Conservation (phyloP, 192 early-diverging fungal species). For the Gonapodya sp. region DNA sequence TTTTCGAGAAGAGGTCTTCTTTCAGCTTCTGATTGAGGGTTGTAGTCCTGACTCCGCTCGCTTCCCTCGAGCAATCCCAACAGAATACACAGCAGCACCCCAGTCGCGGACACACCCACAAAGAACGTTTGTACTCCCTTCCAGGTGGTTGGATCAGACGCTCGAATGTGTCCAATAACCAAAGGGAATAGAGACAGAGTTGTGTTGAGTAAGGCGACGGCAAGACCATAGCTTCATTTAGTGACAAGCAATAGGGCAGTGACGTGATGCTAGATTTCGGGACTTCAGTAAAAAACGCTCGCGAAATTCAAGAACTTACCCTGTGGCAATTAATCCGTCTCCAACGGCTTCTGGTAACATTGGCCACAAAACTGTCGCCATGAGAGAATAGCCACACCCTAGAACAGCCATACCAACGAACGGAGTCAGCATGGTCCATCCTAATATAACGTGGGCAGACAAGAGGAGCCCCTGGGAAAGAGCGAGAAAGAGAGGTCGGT, state of each 20-base stretch:
- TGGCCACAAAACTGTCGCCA: background rate
- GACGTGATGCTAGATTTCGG: background rate
- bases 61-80: background rate
- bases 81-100: background rate
- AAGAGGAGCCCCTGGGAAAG: slow-evolving; percentile 31
- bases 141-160: background rate
- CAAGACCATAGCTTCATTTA: background rate
- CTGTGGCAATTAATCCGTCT: background rate
- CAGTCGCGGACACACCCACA: background rate
- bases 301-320: background rate
- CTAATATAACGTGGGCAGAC: slow-evolving; percentile 31
- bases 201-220: background rate
- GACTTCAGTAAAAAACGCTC: background rate
- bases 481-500: slow-evolving; percentile 31
- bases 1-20: background rate
- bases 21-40: background rate
- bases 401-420: slow-evolving; percentile 29
- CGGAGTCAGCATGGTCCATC: slow-evolving; percentile 13
- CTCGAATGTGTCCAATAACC: background rate
- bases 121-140: background rate
- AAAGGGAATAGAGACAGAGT: background rate
- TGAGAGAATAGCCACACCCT: slow-evolving; percentile 12
- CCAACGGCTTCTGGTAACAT: background rate
- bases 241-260: background rate
- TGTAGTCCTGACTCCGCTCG: background rate